A percentile compares a stretch with the other conserved stretches of the same genome.
These are phyloP conservation scores for Nyssa sinensis DNA, from an alignment of 148 eudicot genomes.

Conservation along the genomic window DNA sequence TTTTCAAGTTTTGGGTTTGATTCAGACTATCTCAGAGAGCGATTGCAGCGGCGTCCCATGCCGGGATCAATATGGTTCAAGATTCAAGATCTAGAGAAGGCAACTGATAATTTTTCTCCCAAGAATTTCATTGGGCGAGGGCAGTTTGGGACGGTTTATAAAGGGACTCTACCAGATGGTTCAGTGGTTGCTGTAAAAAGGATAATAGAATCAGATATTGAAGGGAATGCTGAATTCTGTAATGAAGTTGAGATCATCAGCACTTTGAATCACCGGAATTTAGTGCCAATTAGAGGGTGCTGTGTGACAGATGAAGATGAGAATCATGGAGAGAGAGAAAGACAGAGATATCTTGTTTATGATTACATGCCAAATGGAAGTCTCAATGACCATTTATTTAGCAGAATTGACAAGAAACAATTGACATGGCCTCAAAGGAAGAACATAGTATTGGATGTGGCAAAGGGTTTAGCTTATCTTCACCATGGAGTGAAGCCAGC, in stretches of 20 bases:
- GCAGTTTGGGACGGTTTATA: slow-evolving; percentile 21
- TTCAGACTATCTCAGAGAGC: neutral
- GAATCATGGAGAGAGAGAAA: neutral
- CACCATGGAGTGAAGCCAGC: slow-evolving; percentile 26
- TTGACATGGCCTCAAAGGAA: slow-evolving; percentile 28
- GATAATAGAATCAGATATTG: slow-evolving; percentile 15
- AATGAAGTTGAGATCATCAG: slow-evolving; percentile 30
- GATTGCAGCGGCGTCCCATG: neutral
- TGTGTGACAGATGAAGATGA: slow-evolving; percentile 12
- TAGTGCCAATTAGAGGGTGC: slow-evolving; percentile 21
- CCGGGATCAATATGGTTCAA: slow-evolving; percentile 3
- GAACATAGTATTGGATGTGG: slow-evolving; percentile 24
- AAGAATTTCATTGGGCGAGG: slow-evolving; percentile 26
- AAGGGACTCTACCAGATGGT: slow-evolving; percentile 23
- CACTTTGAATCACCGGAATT: slow-evolving; percentile 23
- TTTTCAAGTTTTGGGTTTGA: neutral
- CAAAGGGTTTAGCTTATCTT: slow-evolving; percentile 26
- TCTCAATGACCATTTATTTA: slow-evolving; percentile 20
- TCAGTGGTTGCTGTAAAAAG: slow-evolving; percentile 23
- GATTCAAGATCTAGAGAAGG: slow-evolving; percentile 20
- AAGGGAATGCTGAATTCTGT: slow-evolving; percentile 20
- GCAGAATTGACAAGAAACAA: neutral
- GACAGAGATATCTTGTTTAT: slow-evolving; percentile 23
- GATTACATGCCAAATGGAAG: slow-evolving; percentile 34
- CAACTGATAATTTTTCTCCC: slow-evolving; percentile 21